Conservation (phyloP, 2,329 filamentous ascomycete genomes). For the Triangularia setosa region DNA sequence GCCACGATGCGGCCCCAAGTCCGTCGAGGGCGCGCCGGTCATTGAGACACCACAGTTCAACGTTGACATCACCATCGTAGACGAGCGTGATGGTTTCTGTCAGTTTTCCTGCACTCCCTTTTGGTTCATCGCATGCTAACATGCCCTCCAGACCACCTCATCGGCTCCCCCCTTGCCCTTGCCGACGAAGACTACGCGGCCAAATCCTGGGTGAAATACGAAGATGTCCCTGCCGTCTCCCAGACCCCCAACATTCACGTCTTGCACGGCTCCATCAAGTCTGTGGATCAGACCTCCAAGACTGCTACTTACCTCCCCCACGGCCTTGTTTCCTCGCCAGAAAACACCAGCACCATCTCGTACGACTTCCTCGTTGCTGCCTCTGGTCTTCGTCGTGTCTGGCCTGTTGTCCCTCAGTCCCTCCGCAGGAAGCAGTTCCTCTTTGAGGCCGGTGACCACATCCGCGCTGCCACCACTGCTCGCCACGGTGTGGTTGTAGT, state of each 20-base stretch:
- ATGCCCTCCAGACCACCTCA: conserved; percentile 60
- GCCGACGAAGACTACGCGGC: conserved; percentile 59
- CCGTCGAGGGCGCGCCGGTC: conserved; percentile 19
- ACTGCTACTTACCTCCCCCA: conserved; percentile 53
- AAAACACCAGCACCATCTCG: conserved; percentile 37
- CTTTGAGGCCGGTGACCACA: conserved; percentile 57
- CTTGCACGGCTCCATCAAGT: conserved; percentile 61
- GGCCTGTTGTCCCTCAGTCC: conserved; percentile 69
- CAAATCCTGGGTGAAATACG: conserved; percentile 67
- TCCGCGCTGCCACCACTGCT: conserved; percentile 50
- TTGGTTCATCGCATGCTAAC: not conserved
- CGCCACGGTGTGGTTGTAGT: conserved; percentile 63
- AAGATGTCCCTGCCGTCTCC: conserved; percentile 63
- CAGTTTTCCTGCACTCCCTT: conserved; percentile 32
- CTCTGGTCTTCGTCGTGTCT: conserved; percentile 65
- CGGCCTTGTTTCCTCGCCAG: conserved; percentile 20
- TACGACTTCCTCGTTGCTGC: conserved; percentile 77
- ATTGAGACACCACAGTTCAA: conserved; percentile 38
- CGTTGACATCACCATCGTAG: conserved; percentile 68
- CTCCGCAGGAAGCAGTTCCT: conserved; percentile 60
- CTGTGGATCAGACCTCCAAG: conserved; percentile 57
- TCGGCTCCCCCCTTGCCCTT: conserved; percentile 70
- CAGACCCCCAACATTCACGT: conserved; percentile 55
- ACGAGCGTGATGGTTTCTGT: conserved; percentile 84
- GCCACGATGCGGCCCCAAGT: conserved; percentile 40